Percentiles rank a stretch among this genome's conserved stretches.
Conservation (phyloP, 2,329 filamentous ascomycete genomes). For the Beauveria sp. region DNA sequence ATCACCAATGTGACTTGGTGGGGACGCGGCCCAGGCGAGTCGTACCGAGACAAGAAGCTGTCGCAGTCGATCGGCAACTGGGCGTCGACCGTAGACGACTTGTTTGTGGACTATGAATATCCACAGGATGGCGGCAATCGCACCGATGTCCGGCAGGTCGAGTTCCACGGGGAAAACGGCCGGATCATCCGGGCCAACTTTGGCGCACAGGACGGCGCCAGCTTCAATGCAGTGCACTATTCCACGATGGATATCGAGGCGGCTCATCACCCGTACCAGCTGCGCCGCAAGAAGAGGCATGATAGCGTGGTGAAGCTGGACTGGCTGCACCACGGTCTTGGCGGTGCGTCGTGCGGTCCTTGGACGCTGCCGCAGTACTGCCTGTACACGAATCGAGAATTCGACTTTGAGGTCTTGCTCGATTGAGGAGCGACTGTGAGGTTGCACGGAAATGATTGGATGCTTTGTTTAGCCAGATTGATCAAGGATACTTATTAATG, state of each 20-base stretch:
- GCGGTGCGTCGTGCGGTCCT: slow-evolving; percentile 55
- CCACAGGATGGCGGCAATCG: slow-evolving; percentile 62
- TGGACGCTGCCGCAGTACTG: slow-evolving; percentile 42
- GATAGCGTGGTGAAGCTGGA: slow-evolving; percentile 52
- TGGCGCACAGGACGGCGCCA: slow-evolving; percentile 38
- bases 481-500: not conserved
- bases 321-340: slow-evolving; percentile 54
- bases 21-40: slow-evolving; percentile 58
- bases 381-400: slow-evolving; percentile 32
- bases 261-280: slow-evolving; percentile 53
- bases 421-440: slow-evolving; percentile 23
- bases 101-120: slow-evolving; percentile 57
- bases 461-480: not conserved
- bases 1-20: slow-evolving; percentile 49
- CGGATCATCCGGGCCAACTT: slow-evolving; percentile 37
- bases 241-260: slow-evolving; percentile 43
- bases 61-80: slow-evolving; percentile 52
- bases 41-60: slow-evolving; percentile 58
- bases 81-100: slow-evolving; percentile 35
- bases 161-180: slow-evolving; percentile 29
- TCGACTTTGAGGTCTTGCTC: slow-evolving; percentile 36
- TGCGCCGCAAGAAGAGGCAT: slow-evolving; percentile 39
- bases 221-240: slow-evolving; percentile 53
- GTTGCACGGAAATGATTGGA: not conserved
- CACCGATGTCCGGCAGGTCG: slow-evolving; percentile 55